Conservation (phyloP, 441 rosid species). For the Syzygium malaccense region DNA sequence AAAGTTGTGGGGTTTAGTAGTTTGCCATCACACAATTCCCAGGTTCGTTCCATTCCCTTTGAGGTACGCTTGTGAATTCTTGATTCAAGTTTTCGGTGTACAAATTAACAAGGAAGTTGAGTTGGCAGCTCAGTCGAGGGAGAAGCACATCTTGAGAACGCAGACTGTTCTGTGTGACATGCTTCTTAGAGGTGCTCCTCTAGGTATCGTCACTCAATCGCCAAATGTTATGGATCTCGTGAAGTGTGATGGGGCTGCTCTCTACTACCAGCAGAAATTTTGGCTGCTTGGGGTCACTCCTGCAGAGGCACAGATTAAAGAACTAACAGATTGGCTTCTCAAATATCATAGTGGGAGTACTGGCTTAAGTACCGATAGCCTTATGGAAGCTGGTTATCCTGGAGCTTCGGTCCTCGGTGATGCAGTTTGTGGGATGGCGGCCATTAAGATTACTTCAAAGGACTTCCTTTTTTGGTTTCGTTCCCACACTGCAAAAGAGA, state of each 20-base stretch:
- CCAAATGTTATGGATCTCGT: constrained; percentile 87
- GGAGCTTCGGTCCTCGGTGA: constrained; percentile 63
- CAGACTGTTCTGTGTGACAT: constrained; percentile 82
- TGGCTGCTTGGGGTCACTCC: constrained; percentile 78
- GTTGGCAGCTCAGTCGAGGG: constrained; percentile 50
- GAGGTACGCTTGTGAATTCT: constrained; percentile 80
- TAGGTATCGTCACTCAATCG: constrained; percentile 60
- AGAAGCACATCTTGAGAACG: constrained; percentile 61
- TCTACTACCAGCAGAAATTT: constrained; percentile 43
- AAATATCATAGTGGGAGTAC: constrained; percentile 51
- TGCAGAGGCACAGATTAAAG: constrained; percentile 57
- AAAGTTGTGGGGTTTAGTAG: constrained; percentile 81
- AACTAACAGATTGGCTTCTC: constrained; percentile 61
- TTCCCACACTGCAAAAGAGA: constrained; percentile 68
- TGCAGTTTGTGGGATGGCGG: constrained; percentile 73
- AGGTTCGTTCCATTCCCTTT: constrained; percentile 74
- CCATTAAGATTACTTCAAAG: constrained; percentile 43
- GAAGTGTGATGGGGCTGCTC: constrained; percentile 82
- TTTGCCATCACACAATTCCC: constrained; percentile 78
- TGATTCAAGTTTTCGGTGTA: constrained; percentile 67
- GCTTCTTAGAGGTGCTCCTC: constrained; percentile 77
- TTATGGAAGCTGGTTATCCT: constrained; percentile 80
- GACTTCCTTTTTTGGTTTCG: constrained; percentile 89
- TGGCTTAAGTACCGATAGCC: constrained; percentile 78
- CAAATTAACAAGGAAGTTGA: constrained; percentile 77